Conservation (phyloP, 768 basidiomycete genomes). For the Pulveroboletus sp. region DNA sequence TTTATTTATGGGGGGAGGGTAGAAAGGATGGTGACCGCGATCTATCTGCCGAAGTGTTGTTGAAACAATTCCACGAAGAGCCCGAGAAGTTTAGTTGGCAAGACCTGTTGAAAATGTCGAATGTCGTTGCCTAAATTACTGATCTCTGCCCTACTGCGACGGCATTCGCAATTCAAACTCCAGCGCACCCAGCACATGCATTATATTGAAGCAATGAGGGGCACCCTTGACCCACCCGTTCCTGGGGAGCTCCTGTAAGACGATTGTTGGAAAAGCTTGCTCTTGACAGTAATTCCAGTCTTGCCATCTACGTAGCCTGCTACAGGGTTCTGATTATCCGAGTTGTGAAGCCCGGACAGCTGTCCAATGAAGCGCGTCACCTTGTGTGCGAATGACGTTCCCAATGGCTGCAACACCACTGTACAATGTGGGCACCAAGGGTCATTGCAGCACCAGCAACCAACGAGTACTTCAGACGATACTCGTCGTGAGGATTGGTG, state of each 20-base stretch:
- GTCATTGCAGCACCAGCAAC: constrained; percentile 37
- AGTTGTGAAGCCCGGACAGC: constrained; percentile 60
- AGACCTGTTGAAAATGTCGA: constrained; percentile 56
- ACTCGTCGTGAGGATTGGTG: constrained; percentile 55
- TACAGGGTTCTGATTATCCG: constrained; percentile 40
- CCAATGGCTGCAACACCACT: constrained; percentile 65
- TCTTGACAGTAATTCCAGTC: constrained; percentile 47
- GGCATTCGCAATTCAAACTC: background rate
- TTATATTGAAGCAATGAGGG: constrained; percentile 22
- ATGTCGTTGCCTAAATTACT: constrained; percentile 9
- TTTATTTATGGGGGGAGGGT: constrained; percentile 64
- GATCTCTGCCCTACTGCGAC: background rate
- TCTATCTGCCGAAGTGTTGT: constrained; percentile 35
- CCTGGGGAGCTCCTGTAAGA: constrained; percentile 50
- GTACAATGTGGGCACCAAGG: constrained; percentile 52
- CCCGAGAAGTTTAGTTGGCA: constrained; percentile 83
- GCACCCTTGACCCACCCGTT: constrained; percentile 53
- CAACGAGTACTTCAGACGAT: constrained; percentile 35
- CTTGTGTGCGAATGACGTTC: constrained; percentile 45
- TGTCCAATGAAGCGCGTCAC: constrained; percentile 59
- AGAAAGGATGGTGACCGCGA: constrained; percentile 4
- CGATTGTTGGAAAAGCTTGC: constrained; percentile 56
- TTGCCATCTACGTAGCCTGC: constrained; percentile 65
- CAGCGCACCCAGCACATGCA: background rate
- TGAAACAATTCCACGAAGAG: constrained; percentile 71